A percentile compares a stretch with the other conserved stretches of the same genome.
phyloP scores from a whole-genome alignment of 495 filamentous ascomycete species.

The Tetracladium marchalianum region DNA sequence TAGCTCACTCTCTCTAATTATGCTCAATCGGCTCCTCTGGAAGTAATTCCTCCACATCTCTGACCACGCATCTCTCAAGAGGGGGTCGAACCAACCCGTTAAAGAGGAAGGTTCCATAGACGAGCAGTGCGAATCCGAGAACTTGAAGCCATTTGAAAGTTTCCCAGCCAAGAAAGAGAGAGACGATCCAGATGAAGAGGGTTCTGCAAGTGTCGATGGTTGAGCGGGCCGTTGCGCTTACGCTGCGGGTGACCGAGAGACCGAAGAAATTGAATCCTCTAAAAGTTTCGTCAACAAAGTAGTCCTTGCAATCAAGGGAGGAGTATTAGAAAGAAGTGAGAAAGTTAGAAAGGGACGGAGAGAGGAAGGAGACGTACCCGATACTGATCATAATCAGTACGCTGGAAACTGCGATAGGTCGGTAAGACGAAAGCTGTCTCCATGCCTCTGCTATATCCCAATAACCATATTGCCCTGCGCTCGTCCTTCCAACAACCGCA shows the following conservation, averaged over 20 bases:
- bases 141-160: constrained; percentile 98
- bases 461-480: constrained; percentile 66
- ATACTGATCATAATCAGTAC: constrained; percentile 94
- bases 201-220: constrained; percentile 97
- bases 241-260: constrained; percentile 76
- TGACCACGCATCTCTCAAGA: constrained; percentile 45
- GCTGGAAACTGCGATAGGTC: constrained; percentile 60
- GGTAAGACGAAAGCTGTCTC: constrained; percentile 61
- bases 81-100: constrained; percentile 87
- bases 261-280: constrained; percentile 99
- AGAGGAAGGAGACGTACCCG: constrained; percentile 49
- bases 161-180: constrained; percentile 90
- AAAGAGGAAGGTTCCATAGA: constrained; percentile 96
- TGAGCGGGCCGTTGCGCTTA: constrained; percentile 83
- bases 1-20: constrained; percentile 29
- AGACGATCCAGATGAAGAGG: constrained; percentile 96
- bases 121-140: constrained; percentile 73
- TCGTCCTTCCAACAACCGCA: constrained; percentile 60
- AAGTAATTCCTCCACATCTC: constrained; percentile 50
- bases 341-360: neutral
- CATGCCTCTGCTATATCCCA: constrained; percentile 85
- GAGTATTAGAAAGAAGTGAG: too few relatives aligned
- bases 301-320: neutral
- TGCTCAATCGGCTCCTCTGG: constrained; percentile 84
- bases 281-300: constrained; percentile 4